Base-by-base conservation (phyloP, 176 grass and related monocot genomes). In the Dactylis glomerata region DNA sequence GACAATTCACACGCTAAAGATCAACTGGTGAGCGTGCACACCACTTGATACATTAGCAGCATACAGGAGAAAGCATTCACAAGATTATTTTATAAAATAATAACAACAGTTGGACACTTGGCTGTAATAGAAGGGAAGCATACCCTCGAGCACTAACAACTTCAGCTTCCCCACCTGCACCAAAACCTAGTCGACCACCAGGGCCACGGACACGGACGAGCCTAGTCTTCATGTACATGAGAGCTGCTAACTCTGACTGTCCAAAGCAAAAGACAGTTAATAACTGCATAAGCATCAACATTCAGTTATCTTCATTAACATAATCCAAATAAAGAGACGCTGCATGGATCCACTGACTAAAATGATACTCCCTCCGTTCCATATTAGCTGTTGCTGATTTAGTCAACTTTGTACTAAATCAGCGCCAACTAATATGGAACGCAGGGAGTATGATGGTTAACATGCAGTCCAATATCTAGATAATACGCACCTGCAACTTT, bases 121-220 rank as follows among this genome's bases (percentile, higher is more conserved):
- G 37, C 46, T 68, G 70, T 33, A 37, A 85, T 76, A 8, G 68
- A 82, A 81, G 77, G 32, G 19, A 80, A 81, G 14, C 85, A 34
- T 88, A 98, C 92, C 96, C 96, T 85, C 91, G 80, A 78, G 96
- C 96, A 92, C 96, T 98, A 33, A 98, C 96, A 91, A 98, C 96
- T 86, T 98, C 92, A 86, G 93, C 93, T 90, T 98, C 96, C 82
- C 93, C 91, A 87, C 92, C 88, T 78, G 58, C 65, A 72, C 96
- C 96, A 80, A 98, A 98, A 80, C 87, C 86, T 68, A 98, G 56
- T 66, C 83, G 77, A 67, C 96, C 96, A 93, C 89, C 89, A 90
- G 93, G 87, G n/a, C 96, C 93, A 27, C 81, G 85, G 24, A 98
- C 91, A 77, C 93, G 85, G n/a, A 98, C 96, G 76, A 98, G 96